These are phyloP conservation scores for Xylaria curta DNA, from an alignment of 495 filamentous ascomycete species.

Conservation along the genomic window DNA sequence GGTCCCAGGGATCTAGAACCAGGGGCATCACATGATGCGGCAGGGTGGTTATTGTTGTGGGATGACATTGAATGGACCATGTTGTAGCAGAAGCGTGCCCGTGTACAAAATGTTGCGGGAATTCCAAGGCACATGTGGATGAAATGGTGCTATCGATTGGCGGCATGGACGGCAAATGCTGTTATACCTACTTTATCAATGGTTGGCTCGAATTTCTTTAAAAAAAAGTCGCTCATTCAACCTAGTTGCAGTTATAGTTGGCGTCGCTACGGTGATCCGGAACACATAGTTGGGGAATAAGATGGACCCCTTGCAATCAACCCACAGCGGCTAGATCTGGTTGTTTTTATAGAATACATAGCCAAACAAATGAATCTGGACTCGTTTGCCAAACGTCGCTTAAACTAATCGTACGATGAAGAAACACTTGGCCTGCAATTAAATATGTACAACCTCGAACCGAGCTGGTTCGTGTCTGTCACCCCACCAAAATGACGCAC, in stretches of 20 bases:
- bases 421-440: background rate
- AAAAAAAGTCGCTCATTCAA: constrained; percentile 15
- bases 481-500: constrained; percentile 26
- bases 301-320: background rate
- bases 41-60: background rate
- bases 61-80: background rate
- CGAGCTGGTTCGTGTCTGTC: background rate
- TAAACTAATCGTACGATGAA: constrained; percentile 3
- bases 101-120: constrained; percentile 1
- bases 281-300: background rate
- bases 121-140: constrained; percentile 10
- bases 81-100: background rate
- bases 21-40: background rate
- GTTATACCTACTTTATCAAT: background rate
- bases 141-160: background rate
- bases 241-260: background rate
- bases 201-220: background rate
- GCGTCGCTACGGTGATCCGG: background rate
- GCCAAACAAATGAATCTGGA: background rate
- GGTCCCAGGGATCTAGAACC: background rate
- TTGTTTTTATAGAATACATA: background rate
- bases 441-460: background rate
- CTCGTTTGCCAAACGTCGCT: background rate
- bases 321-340: background rate
- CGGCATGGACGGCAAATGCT: background rate